phyloP scores from a whole-genome alignment of 73 alveolate species.

The Halteria grandinella region DNA sequence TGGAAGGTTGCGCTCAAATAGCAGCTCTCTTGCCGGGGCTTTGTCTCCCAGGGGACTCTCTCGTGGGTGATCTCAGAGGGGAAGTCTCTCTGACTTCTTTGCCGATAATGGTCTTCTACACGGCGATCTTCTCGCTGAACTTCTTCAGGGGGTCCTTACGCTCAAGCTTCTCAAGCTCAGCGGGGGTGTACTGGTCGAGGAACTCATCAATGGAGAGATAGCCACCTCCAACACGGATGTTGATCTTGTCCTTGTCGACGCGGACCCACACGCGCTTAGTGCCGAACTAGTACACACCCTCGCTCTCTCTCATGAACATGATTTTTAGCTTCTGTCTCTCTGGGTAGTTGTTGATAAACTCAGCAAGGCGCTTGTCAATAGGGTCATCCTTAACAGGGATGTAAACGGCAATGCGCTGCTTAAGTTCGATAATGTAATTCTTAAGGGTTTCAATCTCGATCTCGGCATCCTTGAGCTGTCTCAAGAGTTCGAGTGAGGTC shows the following conservation, averaged over 20 bases:
- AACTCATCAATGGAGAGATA: slow-evolving; percentile 68
- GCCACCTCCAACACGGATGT: slow-evolving; percentile 76
- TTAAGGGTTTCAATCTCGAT: slow-evolving; percentile 58
- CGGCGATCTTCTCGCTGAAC: slow-evolving; percentile 64
- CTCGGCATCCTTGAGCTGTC: slow-evolving; percentile 48
- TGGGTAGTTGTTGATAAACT: slow-evolving; percentile 64
- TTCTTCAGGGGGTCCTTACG: slow-evolving; percentile 66
- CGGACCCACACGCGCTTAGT: slow-evolving; percentile 65
- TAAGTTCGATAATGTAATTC: slow-evolving; percentile 60
- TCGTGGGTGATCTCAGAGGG: slow-evolving; percentile 58
- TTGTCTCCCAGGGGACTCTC: too few relatives aligned
- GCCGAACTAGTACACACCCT: slow-evolving; percentile 71
- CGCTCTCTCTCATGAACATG: slow-evolving; percentile 75
- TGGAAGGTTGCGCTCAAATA: too few relatives aligned
- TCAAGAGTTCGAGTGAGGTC: slow-evolving; percentile 30
- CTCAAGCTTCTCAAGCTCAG: slow-evolving; percentile 69
- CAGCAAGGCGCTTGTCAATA: slow-evolving; percentile 61
- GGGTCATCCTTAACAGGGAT: slow-evolving; percentile 77
- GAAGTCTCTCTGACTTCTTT: slow-evolving; percentile 60
- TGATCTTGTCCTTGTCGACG: slow-evolving; percentile 72
- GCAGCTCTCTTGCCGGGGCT: too few relatives aligned
- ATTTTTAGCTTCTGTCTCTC: slow-evolving; percentile 55
- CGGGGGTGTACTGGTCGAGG: slow-evolving; percentile 68
- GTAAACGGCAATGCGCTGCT: slow-evolving; percentile 61
- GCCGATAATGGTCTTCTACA: slow-evolving; percentile 60